Percentiles rank a stretch among this genome's conserved stretches.
Evolutionary conservation across 176 grass and related monocot genomes (phyloP).

Genomic region (Musa acuminata): DNA sequence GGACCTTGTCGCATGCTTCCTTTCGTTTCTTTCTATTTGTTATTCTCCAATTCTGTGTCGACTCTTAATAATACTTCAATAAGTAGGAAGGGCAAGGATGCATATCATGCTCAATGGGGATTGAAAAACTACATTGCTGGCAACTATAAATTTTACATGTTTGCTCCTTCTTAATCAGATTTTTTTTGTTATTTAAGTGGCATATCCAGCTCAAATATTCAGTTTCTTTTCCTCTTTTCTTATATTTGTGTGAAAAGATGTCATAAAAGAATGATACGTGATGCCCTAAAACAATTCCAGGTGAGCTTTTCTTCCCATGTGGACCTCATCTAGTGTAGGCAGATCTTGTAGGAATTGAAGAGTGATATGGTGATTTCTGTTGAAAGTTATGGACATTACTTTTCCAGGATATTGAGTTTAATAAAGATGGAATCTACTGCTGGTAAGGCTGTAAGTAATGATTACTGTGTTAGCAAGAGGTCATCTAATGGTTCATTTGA

Average conservation of each 20-base stretch:
- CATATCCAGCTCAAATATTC: neutral
- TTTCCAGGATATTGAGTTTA: neutral
- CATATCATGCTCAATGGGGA: no score
- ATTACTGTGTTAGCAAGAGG: no score
- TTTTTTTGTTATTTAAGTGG: neutral
- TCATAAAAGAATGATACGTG: neutral
- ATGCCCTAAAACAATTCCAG: neutral
- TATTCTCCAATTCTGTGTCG: no score
- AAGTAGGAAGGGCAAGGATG: no score
- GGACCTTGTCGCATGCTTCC: no score
- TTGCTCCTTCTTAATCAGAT: neutral
- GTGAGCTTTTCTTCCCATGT: neutral
- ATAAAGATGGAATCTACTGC: neutral
- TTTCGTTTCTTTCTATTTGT: no score
- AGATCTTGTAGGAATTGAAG: neutral
- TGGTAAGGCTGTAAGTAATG: no score
- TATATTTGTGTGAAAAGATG: neutral
- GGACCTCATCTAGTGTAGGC: neutral
- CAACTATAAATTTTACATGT: neutral
- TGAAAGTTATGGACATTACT: neutral
- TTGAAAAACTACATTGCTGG: no score
- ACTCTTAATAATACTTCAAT: no score
- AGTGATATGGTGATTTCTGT: neutral
- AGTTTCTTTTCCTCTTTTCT: neutral
- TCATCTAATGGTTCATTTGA: no score